phyloP scores from a whole-genome alignment of 345 rosid species.

The Citrus sinensis region DVS_A1.0 CM039166.1:2411001-2411500 shows the following conservation, averaged over 20 bases:
- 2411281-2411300: conserved; percentile 68
- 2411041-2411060: neutral
- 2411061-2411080: neutral
- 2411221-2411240: neutral
- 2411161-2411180: neutral
- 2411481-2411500: neutral
- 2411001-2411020: neutral
- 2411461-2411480: neutral
- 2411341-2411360: neutral
- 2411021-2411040: neutral
- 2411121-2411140: neutral
- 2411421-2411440: neutral
- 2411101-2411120: neutral
- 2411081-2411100: neutral
- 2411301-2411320: conserved; percentile 67
- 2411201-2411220: neutral
- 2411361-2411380: neutral
- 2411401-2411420: neutral
- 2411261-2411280: conserved; percentile 64
- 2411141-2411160: neutral
- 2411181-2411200: neutral
- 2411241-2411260: conserved; percentile 44
- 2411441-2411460: neutral
- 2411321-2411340: conserved; percentile 65
- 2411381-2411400: neutral